These are phyloP conservation scores for Daldinia childiae DNA, from an alignment of 495 filamentous ascomycete genomes.

Conservation along the genomic window DNA sequence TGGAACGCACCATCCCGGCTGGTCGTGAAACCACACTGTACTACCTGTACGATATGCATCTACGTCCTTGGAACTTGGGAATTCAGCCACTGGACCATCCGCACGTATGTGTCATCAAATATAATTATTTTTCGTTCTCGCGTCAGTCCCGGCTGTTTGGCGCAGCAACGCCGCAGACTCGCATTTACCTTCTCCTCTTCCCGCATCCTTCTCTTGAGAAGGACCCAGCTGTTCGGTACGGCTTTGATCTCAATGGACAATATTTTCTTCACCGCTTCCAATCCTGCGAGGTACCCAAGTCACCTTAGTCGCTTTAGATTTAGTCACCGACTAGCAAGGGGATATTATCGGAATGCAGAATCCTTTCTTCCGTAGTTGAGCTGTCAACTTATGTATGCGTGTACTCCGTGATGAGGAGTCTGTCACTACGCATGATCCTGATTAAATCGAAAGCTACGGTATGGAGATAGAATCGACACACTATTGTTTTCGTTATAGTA, in stretches of 20 bases:
- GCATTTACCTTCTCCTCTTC: slow-evolving; percentile 36
- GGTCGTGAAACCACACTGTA: slow-evolving; percentile 46
- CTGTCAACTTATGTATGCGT: slow-evolving; percentile 1
- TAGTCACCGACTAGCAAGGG: slow-evolving; percentile 26
- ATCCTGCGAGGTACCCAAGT: slow-evolving; percentile 20
- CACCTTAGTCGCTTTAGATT: slow-evolving; percentile 22
- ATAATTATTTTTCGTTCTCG: slow-evolving; percentile 25
- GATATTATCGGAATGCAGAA: slow-evolving; percentile 22
- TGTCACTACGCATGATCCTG: slow-evolving; percentile 5
- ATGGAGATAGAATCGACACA: slow-evolving; percentile 19
- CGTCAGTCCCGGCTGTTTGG: slow-evolving; percentile 44
- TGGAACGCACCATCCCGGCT: slow-evolving; percentile 43
- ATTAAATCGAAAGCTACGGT: slow-evolving; percentile 24
- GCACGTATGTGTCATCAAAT: slow-evolving; percentile 37
- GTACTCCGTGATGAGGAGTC: background rate
- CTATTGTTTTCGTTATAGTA: slow-evolving; percentile 30
- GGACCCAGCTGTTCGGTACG: slow-evolving; percentile 39
- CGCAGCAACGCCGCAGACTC: slow-evolving; percentile 43
- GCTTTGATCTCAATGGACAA: slow-evolving; percentile 28
- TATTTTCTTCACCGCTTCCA: slow-evolving; percentile 32
- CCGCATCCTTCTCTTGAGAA: slow-evolving; percentile 20
- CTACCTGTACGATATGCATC: slow-evolving; percentile 19
- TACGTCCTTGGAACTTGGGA: slow-evolving; percentile 33
- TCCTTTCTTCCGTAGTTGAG: slow-evolving; percentile 16
- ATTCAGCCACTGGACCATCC: slow-evolving; percentile 31